These are phyloP conservation scores for Claviceps fusiformis DNA, from an alignment of 2,329 filamentous ascomycete genomes.

Conservation along the genomic window DNA sequence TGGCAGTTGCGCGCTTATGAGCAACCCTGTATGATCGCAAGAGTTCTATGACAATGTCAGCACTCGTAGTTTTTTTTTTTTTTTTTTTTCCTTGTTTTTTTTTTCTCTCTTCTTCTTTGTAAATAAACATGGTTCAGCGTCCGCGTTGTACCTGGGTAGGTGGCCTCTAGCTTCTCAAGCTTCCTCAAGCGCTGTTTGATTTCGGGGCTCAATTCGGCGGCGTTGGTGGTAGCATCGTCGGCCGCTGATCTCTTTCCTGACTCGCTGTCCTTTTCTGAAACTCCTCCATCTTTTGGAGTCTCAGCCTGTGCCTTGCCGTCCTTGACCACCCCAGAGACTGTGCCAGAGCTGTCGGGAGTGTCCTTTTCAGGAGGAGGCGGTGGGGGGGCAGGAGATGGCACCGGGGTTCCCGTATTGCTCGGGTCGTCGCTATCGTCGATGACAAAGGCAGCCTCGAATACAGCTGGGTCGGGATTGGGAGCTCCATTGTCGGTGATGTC, in stretches of 20 bases:
- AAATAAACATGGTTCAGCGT: not conserved
- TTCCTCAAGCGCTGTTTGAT: conserved; percentile 64
- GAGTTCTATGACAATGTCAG: conserved; percentile 44
- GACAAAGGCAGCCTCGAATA: conserved; percentile 77
- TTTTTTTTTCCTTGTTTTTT: no score
- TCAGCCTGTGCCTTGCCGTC: conserved; percentile 11
- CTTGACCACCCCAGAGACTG: conserved; percentile 5
- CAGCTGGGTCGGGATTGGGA: conserved; percentile 62
- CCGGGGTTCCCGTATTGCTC: conserved; percentile 48
- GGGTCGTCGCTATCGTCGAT: conserved; percentile 69
- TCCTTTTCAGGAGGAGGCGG: conserved; percentile 18
- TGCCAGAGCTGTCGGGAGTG: conserved; percentile 8
- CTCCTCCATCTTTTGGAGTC: conserved; percentile 10
- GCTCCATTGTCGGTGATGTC: conserved; percentile 26
- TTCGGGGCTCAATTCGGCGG: conserved; percentile 55
- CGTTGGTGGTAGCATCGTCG: conserved; percentile 6
- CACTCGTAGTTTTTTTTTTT: no score
- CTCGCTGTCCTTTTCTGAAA: conserved; percentile 11
- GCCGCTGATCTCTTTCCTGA: conserved; percentile 5
- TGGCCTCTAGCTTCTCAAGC: conserved; percentile 78
- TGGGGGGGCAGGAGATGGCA: conserved; percentile 18
- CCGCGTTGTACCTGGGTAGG: conserved; percentile 57
- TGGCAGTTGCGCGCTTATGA: conserved; percentile 70
- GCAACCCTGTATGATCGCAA: conserved; percentile 85
- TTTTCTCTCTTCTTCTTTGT: no score